These are phyloP conservation scores for Gaultheria prostrata DNA, from an alignment of 148 eudicot genomes.

Conservation along the genomic window DNA sequence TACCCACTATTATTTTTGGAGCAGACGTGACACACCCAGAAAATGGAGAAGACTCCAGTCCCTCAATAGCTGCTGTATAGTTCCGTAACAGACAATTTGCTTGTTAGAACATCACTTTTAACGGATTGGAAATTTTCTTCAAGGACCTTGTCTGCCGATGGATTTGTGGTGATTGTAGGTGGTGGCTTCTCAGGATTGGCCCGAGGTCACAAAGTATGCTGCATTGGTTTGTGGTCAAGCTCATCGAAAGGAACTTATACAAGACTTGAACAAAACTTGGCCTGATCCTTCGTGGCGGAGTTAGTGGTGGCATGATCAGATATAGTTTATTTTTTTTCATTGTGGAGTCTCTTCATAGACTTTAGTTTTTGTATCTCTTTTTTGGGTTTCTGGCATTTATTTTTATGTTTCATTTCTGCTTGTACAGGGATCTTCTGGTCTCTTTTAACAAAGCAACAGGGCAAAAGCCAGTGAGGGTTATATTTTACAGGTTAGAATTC, in stretches of 20 bases:
- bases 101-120: not conserved
- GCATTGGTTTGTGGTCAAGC: conserved; percentile 71
- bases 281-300: conserved; percentile 71
- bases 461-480: conserved; percentile 65
- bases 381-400: not conserved
- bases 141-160: conserved; percentile 13
- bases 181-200: conserved; percentile 86
- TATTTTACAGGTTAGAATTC: conserved; percentile 51
- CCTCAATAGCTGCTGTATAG: conserved; percentile 75
- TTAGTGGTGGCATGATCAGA: conserved; percentile 79
- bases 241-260: conserved; percentile 71
- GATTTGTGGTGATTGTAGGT: conserved; percentile 39
- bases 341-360: not conserved
- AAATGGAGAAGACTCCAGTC: conserved; percentile 67
- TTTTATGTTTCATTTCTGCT: not conserved
- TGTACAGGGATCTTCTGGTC: conserved; percentile 62
- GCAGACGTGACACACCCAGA: conserved; percentile 95
- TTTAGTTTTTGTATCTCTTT: not conserved
- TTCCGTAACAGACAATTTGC: conserved; percentile 7
- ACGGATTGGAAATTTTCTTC: not conserved
- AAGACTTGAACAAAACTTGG: conserved; percentile 75
- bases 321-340: not conserved
- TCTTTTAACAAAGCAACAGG: conserved; percentile 72
- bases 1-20: conserved; percentile 76
- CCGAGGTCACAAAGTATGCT: conserved; percentile 87